These are phyloP conservation scores for Globisporangium recalcitrans DNA, from an alignment of 352 stramenopile species.

Conservation along the genomic window DNA sequence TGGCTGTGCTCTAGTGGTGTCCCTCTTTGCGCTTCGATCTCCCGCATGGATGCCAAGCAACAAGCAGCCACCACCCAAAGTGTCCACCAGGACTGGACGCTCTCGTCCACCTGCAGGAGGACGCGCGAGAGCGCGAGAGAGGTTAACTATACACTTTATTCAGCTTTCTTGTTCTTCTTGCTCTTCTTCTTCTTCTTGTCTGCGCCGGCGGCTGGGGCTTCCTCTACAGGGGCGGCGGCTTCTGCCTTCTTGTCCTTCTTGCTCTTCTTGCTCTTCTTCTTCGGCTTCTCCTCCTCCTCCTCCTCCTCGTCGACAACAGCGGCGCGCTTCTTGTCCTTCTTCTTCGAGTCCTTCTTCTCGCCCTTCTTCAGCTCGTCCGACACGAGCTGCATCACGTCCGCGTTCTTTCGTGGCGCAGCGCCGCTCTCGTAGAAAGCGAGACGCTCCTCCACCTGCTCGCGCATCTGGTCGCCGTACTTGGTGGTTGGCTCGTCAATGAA, in stretches of 20 bases:
- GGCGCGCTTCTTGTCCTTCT: slow-evolving; percentile 81
- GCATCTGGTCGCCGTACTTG: slow-evolving; percentile 98
- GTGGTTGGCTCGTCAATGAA: slow-evolving; percentile 95
- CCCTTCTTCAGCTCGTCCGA: slow-evolving; percentile 83
- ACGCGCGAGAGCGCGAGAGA: slow-evolving; percentile 14
- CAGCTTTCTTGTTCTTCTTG: slow-evolving; percentile 74
- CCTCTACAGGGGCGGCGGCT: slow-evolving; percentile 15
- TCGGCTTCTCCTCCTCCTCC: slow-evolving; percentile 55
- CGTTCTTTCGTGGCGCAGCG: slow-evolving; percentile 96
- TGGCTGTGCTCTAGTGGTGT: not conserved
- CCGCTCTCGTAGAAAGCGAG: slow-evolving; percentile 99
- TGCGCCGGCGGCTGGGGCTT: slow-evolving; percentile 18
- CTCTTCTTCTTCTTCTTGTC: slow-evolving; percentile 81
- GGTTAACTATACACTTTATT: slow-evolving; percentile 59
- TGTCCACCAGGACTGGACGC: not conserved
- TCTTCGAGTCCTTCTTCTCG: slow-evolving; percentile 71
- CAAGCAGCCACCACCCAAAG: not conserved
- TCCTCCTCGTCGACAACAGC: slow-evolving; percentile 53
- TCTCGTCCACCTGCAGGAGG: not conserved
- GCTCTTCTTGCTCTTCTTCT: slow-evolving; percentile 82
- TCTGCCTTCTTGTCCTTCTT: slow-evolving; percentile 58
- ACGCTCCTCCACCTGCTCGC: slow-evolving; percentile 98
- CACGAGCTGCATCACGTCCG: slow-evolving; percentile 98
- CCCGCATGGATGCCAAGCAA: not conserved
- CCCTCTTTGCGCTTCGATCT: not conserved